phyloP scores from a whole-genome alignment of 768 basidiomycete species.

The Flagelloscypha sp. region DNA sequence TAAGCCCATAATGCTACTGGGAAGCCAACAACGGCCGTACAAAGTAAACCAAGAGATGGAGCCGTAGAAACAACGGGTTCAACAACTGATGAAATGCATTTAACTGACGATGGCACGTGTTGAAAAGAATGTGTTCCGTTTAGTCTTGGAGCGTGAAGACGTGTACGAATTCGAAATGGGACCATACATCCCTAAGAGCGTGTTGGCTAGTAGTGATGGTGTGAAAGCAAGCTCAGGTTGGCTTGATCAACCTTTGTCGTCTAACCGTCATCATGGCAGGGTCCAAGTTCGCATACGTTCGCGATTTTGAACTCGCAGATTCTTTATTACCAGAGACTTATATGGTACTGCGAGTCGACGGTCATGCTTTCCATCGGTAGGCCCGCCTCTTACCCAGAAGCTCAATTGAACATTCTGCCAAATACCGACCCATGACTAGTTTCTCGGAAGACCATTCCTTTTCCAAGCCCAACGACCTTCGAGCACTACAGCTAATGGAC shows the following conservation, averaged over 20 bases:
- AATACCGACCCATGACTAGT: no score
- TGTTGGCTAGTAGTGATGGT: background rate
- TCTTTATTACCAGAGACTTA: slow-evolving; percentile 75
- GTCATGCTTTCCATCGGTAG: slow-evolving; percentile 89
- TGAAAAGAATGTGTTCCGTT: no score
- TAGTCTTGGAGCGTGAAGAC: no score
- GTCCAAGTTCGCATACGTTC: slow-evolving; percentile 88
- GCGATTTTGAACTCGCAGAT: slow-evolving; percentile 84
- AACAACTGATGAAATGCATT: no score
- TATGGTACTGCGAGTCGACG: slow-evolving; percentile 83
- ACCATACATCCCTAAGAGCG: no score
- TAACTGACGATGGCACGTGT: no score
- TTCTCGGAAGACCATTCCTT: slow-evolving; percentile 83
- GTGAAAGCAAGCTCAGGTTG: background rate
- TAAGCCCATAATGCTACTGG: slow-evolving; percentile 33
- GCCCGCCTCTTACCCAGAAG: slow-evolving; percentile 12
- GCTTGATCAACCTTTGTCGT: no score
- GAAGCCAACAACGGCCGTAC: slow-evolving; percentile 25
- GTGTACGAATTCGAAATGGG: no score
- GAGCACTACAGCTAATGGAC: slow-evolving; percentile 89
- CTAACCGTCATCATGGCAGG: no score
- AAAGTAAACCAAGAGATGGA: slow-evolving; percentile 23
- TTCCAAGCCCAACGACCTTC: slow-evolving; percentile 83
- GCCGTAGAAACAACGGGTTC: no score
- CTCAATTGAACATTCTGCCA: slow-evolving; percentile 1